Conservation (phyloP, 495 filamentous ascomycete species). For the Halenospora varia region DNA sequence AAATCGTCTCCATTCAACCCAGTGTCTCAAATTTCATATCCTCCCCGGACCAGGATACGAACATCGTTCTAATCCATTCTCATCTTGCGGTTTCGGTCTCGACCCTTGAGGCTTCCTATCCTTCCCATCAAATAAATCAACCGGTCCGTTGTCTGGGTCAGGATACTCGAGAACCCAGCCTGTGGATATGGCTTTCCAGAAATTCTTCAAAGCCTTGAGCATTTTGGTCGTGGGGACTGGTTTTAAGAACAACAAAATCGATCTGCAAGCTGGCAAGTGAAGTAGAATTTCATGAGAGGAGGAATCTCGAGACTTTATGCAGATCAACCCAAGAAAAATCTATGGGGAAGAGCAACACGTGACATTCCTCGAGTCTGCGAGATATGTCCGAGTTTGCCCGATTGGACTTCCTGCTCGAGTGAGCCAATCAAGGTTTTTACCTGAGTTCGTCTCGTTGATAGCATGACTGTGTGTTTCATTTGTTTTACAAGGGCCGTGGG, state of each 20-base stretch:
- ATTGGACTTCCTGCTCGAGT: no score
- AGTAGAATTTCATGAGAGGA: neutral
- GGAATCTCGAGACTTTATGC: neutral
- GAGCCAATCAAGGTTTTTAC: no score
- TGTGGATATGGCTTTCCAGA: slow-evolving; percentile 11
- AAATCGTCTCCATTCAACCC: no score
- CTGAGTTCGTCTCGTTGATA: no score
- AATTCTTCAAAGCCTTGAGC: slow-evolving; percentile 1
- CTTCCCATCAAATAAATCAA: slow-evolving; percentile 12
- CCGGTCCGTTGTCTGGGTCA: neutral
- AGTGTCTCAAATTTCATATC: no score
- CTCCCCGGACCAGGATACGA: neutral
- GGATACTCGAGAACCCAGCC: slow-evolving; percentile 17
- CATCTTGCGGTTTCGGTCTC: neutral
- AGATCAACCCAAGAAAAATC: neutral
- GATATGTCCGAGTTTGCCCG: neutral
- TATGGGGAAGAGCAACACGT: neutral
- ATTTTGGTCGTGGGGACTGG: neutral
- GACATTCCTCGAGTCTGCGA: neutral
- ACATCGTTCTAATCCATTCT: neutral
- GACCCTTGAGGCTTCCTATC: neutral
- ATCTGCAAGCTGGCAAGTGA: neutral
- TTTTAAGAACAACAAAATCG: neutral
- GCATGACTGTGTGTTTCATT: no score
- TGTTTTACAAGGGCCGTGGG: no score